phyloP scores from a whole-genome alignment of 257 asterid genomes.

The Capsicum chinense region DNA sequence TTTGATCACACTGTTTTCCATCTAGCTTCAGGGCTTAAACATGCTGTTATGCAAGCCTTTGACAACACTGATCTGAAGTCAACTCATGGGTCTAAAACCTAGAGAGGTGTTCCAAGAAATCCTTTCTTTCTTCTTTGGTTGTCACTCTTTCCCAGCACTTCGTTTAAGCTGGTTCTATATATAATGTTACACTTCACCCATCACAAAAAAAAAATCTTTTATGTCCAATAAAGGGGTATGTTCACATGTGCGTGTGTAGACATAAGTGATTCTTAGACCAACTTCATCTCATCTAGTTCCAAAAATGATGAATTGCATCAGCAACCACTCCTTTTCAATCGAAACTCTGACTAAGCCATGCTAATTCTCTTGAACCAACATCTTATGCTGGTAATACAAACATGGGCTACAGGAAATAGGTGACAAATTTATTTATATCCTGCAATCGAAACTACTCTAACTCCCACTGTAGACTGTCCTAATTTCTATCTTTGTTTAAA shows the following conservation, averaged over 20 bases:
- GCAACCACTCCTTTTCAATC: background rate
- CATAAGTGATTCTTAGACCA: background rate
- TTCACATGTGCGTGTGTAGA: background rate
- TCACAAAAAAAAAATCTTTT: background rate
- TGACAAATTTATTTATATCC: background rate
- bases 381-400: background rate
- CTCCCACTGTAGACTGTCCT: background rate
- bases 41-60: background rate
- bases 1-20: background rate
- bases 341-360: background rate
- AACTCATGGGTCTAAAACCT: background rate
- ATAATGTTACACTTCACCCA: too few relatives aligned
- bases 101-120: background rate
- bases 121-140: background rate
- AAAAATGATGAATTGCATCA: background rate
- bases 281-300: background rate
- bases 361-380: constrained; percentile 15
- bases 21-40: background rate
- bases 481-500: background rate
- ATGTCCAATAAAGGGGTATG: background rate
- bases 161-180: too few relatives aligned
- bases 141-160: too few relatives aligned
- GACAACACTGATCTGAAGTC: background rate
- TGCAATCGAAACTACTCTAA: background rate
- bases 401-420: background rate